These are phyloP conservation scores for Ligustrum vulgare DNA, from an alignment of 257 asterid species.

Conservation along the genomic window DNA sequence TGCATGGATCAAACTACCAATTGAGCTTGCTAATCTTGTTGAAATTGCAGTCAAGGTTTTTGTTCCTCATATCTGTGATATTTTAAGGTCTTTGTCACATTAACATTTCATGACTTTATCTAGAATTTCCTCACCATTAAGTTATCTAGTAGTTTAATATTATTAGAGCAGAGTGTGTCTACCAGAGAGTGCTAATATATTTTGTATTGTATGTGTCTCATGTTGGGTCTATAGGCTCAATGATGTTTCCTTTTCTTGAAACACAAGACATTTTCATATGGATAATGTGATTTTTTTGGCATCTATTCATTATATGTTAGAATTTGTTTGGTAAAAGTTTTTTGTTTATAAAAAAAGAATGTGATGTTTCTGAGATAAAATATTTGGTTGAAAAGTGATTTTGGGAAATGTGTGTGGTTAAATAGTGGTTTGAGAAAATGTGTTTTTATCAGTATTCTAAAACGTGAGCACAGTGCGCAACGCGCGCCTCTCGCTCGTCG, in stretches of 20 bases:
- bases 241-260: neutral
- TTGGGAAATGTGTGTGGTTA: too few species aligned
- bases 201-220: neutral
- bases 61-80: neutral
- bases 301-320: neutral
- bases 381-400: too few species aligned
- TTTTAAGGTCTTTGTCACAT: neutral
- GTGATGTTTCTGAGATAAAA: too few species aligned
- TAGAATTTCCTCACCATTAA: neutral
- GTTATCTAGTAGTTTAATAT: neutral
- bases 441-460: too few species aligned
- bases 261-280: neutral
- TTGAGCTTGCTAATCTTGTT: conserved; percentile 55
- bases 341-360: too few species aligned
- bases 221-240: neutral
- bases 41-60: conserved; percentile 62
- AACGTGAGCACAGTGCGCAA: too few species aligned
- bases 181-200: neutral
- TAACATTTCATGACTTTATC: neutral
- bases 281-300: neutral
- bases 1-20: conserved; percentile 68
- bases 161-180: neutral
- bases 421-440: too few species aligned
- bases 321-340: too few species aligned
- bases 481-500: too few species aligned